Conservation (phyloP, 1,139 yeast species). For the Pichia sp. region DNA sequence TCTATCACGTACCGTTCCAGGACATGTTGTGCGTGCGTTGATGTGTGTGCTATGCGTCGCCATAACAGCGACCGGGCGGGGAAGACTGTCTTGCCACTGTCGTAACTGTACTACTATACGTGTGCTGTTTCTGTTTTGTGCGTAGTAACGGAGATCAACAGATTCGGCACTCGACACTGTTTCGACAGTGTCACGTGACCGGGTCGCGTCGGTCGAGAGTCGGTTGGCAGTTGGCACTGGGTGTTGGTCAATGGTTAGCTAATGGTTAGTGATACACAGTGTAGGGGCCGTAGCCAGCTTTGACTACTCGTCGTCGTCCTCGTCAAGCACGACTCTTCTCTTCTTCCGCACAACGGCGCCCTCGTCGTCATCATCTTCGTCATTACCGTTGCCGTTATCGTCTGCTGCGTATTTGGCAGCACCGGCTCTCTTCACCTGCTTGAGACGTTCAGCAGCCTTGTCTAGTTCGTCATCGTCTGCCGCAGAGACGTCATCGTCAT, state of each 20-base stretch:
- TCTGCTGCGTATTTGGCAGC: slow-evolving; percentile 22
- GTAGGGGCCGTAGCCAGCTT: no score
- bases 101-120: no score
- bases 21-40: no score
- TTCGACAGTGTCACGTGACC: no score
- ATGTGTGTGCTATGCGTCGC: neutral
- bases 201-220: no score
- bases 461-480: slow-evolving; percentile 44
- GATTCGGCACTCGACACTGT: no score
- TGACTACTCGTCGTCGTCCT: slow-evolving; percentile 33
- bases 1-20: slow-evolving; percentile 34
- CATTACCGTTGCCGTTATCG: slow-evolving; percentile 27
- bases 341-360: slow-evolving; percentile 44
- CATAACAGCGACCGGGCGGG: slow-evolving; percentile 1
- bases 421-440: slow-evolving; percentile 30
- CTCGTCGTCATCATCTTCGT: slow-evolving; percentile 34
- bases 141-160: no score
- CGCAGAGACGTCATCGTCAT: slow-evolving; percentile 35
- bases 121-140: no score
- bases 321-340: slow-evolving; percentile 55
- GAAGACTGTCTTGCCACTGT: no score
- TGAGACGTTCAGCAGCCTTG: slow-evolving; percentile 29
- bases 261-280: no score
- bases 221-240: neutral
- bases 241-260: no score